These are phyloP conservation scores for Phyllostachys edulis DNA, from an alignment of 176 grass and related monocot genomes.

Conservation along the genomic window DNA sequence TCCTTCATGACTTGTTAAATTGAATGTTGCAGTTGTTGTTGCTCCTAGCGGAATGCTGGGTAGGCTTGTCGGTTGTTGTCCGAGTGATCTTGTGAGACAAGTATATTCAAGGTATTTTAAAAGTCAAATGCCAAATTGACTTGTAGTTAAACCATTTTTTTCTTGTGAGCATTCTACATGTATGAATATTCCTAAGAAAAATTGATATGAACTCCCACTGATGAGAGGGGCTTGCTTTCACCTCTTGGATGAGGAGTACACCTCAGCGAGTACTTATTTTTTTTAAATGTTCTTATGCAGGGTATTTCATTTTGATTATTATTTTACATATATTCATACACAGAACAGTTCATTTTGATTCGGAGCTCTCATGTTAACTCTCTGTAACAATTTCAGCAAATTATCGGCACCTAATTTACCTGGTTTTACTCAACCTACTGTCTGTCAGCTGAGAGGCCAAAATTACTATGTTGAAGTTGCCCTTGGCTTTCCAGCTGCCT, in stretches of 20 bases:
- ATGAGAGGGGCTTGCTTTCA: constrained; percentile 6
- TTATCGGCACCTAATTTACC: constrained; percentile 56
- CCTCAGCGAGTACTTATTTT: constrained; percentile 1
- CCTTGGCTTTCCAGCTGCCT: constrained; percentile 65
- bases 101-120: constrained; percentile 81
- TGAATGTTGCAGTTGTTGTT: constrained; percentile 83
- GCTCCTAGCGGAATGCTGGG: constrained; percentile 96
- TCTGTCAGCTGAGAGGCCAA: constrained; percentile 82
- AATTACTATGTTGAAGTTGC: constrained; percentile 97
- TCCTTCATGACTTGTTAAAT: constrained; percentile 31
- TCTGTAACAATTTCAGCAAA: constrained; percentile 72
- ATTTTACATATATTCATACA: not conserved
- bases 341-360: not conserved
- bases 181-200: constrained; percentile 14
- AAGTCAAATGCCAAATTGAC: not conserved
- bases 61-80: constrained; percentile 92
- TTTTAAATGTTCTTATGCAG: constrained; percentile 15
- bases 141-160: not conserved
- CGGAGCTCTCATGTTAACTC: constrained; percentile 34
- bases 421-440: constrained; percentile 67
- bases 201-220: not conserved
- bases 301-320: constrained; percentile 20
- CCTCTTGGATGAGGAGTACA: not conserved
- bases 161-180: constrained; percentile 1
- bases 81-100: constrained; percentile 95